Conservation (phyloP, 202 grass and related monocot species). For the Setaria italica region DNA sequence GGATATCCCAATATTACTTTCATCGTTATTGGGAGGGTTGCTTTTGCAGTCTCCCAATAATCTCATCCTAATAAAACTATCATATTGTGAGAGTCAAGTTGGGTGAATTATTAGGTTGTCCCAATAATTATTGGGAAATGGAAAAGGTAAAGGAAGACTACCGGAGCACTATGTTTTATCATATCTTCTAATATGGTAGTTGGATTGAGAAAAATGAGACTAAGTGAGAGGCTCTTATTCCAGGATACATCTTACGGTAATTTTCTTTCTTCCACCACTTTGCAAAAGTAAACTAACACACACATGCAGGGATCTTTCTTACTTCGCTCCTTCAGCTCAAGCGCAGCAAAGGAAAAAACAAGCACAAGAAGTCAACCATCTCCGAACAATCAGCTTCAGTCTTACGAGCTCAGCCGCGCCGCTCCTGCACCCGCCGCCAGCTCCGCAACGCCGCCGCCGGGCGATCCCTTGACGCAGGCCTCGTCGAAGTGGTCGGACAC, state of each 20-base stretch:
- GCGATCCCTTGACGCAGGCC: conserved; percentile 40
- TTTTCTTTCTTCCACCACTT: neutral
- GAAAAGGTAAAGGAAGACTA: too few relatives aligned
- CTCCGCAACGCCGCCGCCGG: neutral
- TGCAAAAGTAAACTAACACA: neutral
- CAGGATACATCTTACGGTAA: neutral
- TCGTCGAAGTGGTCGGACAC: conserved; percentile 54
- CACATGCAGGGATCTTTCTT: neutral
- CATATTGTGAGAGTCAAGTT: too few relatives aligned
- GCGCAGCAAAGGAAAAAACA: neutral
- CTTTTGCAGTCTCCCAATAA: too few relatives aligned
- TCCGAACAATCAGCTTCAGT: neutral
- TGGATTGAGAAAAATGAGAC: too few relatives aligned
- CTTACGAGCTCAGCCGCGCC: conserved; percentile 31
- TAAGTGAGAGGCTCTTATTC: neutral
- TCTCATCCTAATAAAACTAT: too few relatives aligned
- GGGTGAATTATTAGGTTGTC: too few relatives aligned
- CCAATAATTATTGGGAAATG: too few relatives aligned
- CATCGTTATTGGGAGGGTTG: too few relatives aligned
- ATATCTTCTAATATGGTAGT: too few relatives aligned
- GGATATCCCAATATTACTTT: too few relatives aligned
- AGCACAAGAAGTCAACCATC: neutral
- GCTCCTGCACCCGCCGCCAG: neutral
- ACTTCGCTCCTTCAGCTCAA: neutral
- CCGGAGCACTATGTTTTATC: too few relatives aligned